Evolutionary conservation across 208 protist genomes (phyloP).

Genomic region (Acanthamoeba royreba): DNA sequence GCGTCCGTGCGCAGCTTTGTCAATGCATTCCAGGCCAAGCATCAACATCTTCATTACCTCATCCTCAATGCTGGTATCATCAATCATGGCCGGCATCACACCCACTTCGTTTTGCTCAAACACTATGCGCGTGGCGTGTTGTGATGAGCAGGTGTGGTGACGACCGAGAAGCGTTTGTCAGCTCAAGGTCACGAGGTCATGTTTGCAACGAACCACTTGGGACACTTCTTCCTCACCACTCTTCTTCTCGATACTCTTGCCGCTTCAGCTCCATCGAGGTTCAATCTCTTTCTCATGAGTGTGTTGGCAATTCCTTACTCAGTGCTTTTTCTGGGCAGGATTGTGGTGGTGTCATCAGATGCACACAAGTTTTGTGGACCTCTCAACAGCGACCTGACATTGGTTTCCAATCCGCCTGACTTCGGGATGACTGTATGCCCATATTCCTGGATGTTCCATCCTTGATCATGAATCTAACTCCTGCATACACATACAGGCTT

Average conservation of each 20-base stretch:
- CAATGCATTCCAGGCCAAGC: neutral
- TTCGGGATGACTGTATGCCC: neutral
- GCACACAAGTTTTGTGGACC: slow-evolving; percentile 15
- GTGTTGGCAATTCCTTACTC: no score
- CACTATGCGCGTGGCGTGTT: neutral
- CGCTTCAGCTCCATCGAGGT: neutral
- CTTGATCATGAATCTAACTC: neutral
- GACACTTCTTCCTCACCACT: slow-evolving; percentile 12
- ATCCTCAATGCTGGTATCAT: slow-evolving; percentile 21
- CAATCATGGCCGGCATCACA: neutral
- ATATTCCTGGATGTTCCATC: neutral
- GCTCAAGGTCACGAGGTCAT: slow-evolving; percentile 19
- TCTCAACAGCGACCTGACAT: neutral
- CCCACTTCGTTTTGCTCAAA: neutral
- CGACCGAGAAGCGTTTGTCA: neutral
- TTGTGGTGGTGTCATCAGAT: slow-evolving; percentile 2
- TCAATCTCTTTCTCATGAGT: neutral
- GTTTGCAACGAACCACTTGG: slow-evolving; percentile 39
- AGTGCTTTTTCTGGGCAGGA: no score
- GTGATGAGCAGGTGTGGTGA: neutral
- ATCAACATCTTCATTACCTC: neutral
- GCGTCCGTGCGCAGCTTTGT: slow-evolving; percentile 19
- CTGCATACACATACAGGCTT: neutral
- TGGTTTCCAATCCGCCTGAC: neutral
- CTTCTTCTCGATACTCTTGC: neutral